These are phyloP conservation scores for Acanthamoeba rhysodes DNA, from an alignment of 208 protist species.

Conservation along the genomic window DNA sequence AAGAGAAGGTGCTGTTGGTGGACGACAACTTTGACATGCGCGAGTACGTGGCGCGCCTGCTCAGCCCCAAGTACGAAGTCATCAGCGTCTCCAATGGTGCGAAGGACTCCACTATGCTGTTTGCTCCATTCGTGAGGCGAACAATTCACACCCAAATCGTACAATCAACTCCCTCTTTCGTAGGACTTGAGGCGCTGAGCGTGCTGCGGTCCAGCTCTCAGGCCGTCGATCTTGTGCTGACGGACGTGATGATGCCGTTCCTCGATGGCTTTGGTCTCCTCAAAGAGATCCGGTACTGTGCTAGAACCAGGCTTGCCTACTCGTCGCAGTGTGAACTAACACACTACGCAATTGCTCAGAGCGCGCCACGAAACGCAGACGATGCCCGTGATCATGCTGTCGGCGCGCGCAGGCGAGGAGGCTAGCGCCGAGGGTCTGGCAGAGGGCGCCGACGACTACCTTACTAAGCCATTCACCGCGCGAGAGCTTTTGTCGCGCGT, in stretches of 20 bases:
- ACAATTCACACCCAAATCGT: too few species aligned
- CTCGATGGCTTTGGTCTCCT: constrained; percentile 71
- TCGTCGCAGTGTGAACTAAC: too few species aligned
- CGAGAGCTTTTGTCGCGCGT: constrained; percentile 63
- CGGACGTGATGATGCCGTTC: constrained; percentile 79
- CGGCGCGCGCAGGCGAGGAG: constrained; percentile 78
- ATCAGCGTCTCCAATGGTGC: constrained; percentile 59
- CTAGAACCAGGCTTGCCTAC: too few species aligned
- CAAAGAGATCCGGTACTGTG: constrained; percentile 42
- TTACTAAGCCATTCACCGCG: constrained; percentile 77
- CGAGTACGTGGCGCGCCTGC: constrained; percentile 66
- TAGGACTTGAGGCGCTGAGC: constrained; percentile 56
- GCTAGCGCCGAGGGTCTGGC: constrained; percentile 66
- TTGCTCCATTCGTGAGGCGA: too few species aligned
- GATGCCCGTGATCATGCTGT: constrained; percentile 77
- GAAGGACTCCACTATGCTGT: too few species aligned
- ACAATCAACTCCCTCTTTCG: too few species aligned
- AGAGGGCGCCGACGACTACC: too few species aligned
- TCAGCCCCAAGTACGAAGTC: constrained; percentile 51
- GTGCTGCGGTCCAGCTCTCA: background rate
- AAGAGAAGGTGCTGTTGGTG: constrained; percentile 24
- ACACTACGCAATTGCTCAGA: too few species aligned
- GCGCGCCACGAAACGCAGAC: background rate
- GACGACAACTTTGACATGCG: constrained; percentile 79
- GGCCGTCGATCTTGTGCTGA: constrained; percentile 65